phyloP scores from a whole-genome alignment of 2,329 filamentous ascomycete species.

The Raffaelea albimanens region DNA sequence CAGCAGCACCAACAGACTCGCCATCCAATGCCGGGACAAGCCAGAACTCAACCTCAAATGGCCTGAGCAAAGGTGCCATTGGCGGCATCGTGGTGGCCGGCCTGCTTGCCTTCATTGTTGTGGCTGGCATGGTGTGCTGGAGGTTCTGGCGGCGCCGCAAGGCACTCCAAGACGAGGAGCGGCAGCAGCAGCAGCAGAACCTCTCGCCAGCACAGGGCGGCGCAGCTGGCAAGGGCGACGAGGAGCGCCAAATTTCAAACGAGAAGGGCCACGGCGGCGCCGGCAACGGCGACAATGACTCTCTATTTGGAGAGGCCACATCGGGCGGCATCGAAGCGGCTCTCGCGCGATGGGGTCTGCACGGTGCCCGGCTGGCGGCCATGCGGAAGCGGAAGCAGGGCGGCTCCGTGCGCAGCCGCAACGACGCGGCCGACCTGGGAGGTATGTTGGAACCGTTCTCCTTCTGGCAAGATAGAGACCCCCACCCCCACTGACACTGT shows the following conservation, averaged over 20 bases:
- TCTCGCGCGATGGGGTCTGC: constrained; percentile 4
- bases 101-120: constrained; percentile 17
- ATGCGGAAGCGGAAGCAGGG: neutral
- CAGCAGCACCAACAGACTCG: neutral
- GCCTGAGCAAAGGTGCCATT: constrained; percentile 21
- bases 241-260: neutral
- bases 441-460: neutral
- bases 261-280: neutral
- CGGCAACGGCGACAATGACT: neutral
- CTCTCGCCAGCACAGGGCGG: no score
- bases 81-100: constrained; percentile 23
- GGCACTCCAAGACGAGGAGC: neutral
- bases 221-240: neutral
- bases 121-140: constrained; percentile 14
- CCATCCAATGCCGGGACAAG: constrained; percentile 5
- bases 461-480: neutral
- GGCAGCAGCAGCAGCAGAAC: no score
- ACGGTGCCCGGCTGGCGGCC: constrained; percentile 4
- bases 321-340: neutral
- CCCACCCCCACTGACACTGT: neutral
- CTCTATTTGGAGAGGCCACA: constrained; percentile 4
- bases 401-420: neutral
- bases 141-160: neutral
- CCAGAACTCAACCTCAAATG: constrained; percentile 1
- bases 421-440: constrained; percentile 1